A percentile compares a stretch with the other conserved stretches of the same genome.
Conservation (phyloP, 305 asterid species). For the Solanum hybrid region DNA sequence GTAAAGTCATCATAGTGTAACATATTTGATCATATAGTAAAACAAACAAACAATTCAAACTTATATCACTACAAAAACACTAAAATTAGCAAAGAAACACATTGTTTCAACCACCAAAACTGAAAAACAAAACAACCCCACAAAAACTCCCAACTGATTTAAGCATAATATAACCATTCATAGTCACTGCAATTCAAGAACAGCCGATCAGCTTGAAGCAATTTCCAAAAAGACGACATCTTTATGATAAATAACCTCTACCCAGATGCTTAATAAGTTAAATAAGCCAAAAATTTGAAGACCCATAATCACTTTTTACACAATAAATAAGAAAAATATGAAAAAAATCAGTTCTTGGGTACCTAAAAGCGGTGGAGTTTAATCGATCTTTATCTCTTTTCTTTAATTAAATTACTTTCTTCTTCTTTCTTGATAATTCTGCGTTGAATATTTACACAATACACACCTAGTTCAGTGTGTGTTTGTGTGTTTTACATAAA, state of each 20-base stretch:
- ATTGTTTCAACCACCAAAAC: not conserved
- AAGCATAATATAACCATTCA: not conserved
- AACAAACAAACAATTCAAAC: not conserved
- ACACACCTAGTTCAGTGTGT: not conserved
- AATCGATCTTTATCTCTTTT: not conserved
- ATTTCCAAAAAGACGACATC: not conserved
- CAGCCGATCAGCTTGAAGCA: not conserved
- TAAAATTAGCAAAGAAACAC: not conserved
- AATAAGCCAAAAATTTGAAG: not conserved
- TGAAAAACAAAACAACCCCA: not conserved
- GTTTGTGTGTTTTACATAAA: not conserved
- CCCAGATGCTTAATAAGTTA: not conserved
- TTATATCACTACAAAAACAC: not conserved
- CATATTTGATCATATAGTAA: not conserved
- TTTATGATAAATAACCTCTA: not conserved
- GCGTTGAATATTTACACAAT: conserved; percentile 3
- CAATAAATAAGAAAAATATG: not conserved
- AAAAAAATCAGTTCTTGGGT: not conserved
- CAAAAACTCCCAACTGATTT: not conserved
- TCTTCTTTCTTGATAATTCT: not conserved
- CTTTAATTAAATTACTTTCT: not conserved
- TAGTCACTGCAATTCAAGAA: not conserved
- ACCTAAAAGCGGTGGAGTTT: conserved; percentile 1
- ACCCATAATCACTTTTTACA: not conserved
- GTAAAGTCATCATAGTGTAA: not conserved